Conservation (phyloP, 768 basidiomycete species). For the Collybia mongolica region DNA sequence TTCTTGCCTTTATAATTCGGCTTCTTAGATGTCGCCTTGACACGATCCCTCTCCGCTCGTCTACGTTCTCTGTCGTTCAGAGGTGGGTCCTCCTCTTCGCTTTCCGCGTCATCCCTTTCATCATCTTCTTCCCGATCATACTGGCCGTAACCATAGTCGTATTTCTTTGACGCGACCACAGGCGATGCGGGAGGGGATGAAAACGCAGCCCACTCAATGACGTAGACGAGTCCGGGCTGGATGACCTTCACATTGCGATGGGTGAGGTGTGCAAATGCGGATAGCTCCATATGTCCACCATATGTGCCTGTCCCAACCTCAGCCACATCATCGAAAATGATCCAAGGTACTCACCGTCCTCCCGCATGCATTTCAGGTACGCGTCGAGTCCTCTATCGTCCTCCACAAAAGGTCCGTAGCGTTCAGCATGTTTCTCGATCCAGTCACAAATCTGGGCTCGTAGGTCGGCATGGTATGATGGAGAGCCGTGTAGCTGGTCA, state of each 20-base stretch:
- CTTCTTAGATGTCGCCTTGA: neutral
- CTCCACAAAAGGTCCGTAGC: slow-evolving; percentile 88
- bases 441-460: slow-evolving; percentile 81
- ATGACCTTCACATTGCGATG: slow-evolving; percentile 85
- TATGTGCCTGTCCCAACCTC: slow-evolving; percentile 61
- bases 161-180: too few species aligned
- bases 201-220: slow-evolving; percentile 79
- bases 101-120: slow-evolving; percentile 11
- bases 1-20: slow-evolving; percentile 4
- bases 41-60: neutral
- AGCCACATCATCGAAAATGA: neutral
- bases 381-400: slow-evolving; percentile 72
- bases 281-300: slow-evolving; percentile 92
- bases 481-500: slow-evolving; percentile 83
- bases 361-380: slow-evolving; percentile 76
- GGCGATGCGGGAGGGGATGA: slow-evolving; percentile 30
- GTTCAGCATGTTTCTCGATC: slow-evolving; percentile 64
- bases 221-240: slow-evolving; percentile 88
- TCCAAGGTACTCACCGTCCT: slow-evolving; percentile 53
- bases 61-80: slow-evolving; percentile 6
- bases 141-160: neutral
- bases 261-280: slow-evolving; percentile 83
- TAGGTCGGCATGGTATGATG: slow-evolving; percentile 64
- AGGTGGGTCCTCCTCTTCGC: too few species aligned
- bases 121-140: slow-evolving; percentile 20